Evolutionary conservation across 192 early-diverging fungal genomes (phyloP).

Genomic region (Linnemannia schmuckeri): DNA sequence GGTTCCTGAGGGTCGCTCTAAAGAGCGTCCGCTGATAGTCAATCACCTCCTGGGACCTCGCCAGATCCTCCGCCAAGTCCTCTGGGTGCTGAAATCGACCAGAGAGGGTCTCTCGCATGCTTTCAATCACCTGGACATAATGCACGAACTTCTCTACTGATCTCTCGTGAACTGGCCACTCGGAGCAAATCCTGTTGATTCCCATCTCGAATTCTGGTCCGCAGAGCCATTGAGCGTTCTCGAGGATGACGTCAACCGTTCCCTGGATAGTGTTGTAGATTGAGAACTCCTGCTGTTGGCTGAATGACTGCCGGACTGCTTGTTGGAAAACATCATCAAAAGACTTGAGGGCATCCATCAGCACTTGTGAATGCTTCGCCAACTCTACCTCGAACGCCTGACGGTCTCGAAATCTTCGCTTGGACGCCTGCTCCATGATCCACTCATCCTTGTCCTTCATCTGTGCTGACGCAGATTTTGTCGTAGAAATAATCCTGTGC

Average conservation of each 20-base stretch:
- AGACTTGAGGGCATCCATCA: constrained; percentile 5
- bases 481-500: constrained; percentile 38
- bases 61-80: constrained; percentile 36
- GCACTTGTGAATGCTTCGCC: constrained; percentile 11
- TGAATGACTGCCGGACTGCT: constrained; percentile 2
- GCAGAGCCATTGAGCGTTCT: constrained; percentile 47
- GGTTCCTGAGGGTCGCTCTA: constrained; percentile 39
- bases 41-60: constrained; percentile 44
- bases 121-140: constrained; percentile 49
- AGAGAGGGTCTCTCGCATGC: constrained; percentile 48
- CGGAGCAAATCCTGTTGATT: constrained; percentile 46
- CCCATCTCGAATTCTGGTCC: constrained; percentile 52
- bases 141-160: constrained; percentile 45
- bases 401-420: constrained; percentile 29
- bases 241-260: constrained; percentile 28
- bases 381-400: constrained; percentile 26
- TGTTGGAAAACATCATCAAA: constrained; percentile 19
- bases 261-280: constrained; percentile 35
- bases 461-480: constrained; percentile 25
- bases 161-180: constrained; percentile 33
- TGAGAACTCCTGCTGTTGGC: constrained; percentile 30
- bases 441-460: constrained; percentile 35
- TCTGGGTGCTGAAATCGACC: constrained; percentile 48
- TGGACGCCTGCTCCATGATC: constrained; percentile 30
- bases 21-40: constrained; percentile 49